Conservation (phyloP, 2,329 filamentous ascomycete species). For the Fusarium sp. region DNA sequence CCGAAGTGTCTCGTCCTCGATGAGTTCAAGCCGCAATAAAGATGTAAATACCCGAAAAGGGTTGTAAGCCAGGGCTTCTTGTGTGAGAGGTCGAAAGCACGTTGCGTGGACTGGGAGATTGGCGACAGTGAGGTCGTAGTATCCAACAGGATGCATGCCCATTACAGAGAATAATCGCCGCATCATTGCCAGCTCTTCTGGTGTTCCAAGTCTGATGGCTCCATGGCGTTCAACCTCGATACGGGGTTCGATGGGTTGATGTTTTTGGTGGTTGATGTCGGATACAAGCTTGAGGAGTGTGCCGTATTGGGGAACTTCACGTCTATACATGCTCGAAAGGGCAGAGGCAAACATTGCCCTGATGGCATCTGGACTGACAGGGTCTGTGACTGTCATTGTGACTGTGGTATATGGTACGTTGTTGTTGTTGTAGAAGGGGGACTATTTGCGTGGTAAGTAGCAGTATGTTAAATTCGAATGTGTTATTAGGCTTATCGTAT, state of each 20-base stretch:
- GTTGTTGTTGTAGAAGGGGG: not conserved
- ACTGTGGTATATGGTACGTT: too few relatives aligned
- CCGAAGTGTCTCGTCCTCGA: constrained; percentile 45
- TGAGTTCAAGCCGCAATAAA: constrained; percentile 52
- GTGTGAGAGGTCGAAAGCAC: constrained; percentile 55
- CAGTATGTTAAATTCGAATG: too few relatives aligned
- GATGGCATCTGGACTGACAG: constrained; percentile 14
- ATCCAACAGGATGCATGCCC: constrained; percentile 60
- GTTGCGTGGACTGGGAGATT: constrained; percentile 62
- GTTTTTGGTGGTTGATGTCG: constrained; percentile 34
- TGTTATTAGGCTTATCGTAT: not conserved
- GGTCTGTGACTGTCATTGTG: constrained; percentile 2
- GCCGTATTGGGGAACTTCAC: constrained; percentile 49
- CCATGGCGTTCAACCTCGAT: constrained; percentile 51
- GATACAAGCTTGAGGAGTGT: constrained; percentile 46
- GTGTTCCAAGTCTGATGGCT: constrained; percentile 59
- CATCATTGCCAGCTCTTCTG: constrained; percentile 54
- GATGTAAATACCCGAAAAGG: constrained; percentile 53
- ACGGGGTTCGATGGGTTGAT: not conserved
- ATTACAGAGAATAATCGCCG: constrained; percentile 56
- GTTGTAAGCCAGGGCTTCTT: constrained; percentile 45
- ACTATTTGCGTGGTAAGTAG: not conserved
- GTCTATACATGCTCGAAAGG: constrained; percentile 49
- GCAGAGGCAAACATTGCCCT: constrained; percentile 42
- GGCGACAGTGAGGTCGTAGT: constrained; percentile 60